Percentiles rank a stretch among this genome's conserved stretches.
Conservation (phyloP, 371 early-diverging fungal species). For the Mortierella sp. region DNA sequence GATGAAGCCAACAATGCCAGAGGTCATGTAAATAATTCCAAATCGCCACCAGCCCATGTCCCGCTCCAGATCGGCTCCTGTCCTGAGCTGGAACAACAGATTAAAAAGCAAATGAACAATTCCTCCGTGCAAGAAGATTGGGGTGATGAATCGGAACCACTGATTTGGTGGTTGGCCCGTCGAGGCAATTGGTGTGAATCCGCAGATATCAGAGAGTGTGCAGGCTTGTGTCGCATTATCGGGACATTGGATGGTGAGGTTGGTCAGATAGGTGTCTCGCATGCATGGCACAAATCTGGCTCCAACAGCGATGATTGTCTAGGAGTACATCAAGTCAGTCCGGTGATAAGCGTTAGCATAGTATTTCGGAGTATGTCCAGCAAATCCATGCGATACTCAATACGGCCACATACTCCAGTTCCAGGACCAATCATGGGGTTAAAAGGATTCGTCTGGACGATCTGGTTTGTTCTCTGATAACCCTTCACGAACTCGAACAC, state of each 20-base stretch:
- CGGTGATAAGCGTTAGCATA: background rate
- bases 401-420: slow-evolving; percentile 56
- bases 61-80: slow-evolving; percentile 80
- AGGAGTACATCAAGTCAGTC: background rate
- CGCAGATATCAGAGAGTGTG: slow-evolving; percentile 65
- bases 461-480: slow-evolving; percentile 62
- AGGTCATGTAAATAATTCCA: slow-evolving; percentile 76
- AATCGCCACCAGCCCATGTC: slow-evolving; percentile 83
- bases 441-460: slow-evolving; percentile 65
- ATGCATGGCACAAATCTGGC: slow-evolving; percentile 75
- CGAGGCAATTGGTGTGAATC: slow-evolving; percentile 59
- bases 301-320: slow-evolving; percentile 67
- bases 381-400: no score
- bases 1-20: slow-evolving; percentile 86
- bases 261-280: slow-evolving; percentile 55
- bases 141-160: slow-evolving; percentile 83
- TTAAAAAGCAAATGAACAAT: slow-evolving; percentile 84
- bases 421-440: slow-evolving; percentile 76
- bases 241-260: slow-evolving; percentile 42
- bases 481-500: slow-evolving; percentile 66
- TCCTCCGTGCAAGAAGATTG: slow-evolving; percentile 92
- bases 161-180: slow-evolving; percentile 67
- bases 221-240: slow-evolving; percentile 55
- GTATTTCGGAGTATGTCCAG: no score
- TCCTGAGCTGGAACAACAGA: slow-evolving; percentile 74